Base-by-base conservation (phyloP, 352 stramenopile genomes). In the Pythium utonaiense region DNA sequence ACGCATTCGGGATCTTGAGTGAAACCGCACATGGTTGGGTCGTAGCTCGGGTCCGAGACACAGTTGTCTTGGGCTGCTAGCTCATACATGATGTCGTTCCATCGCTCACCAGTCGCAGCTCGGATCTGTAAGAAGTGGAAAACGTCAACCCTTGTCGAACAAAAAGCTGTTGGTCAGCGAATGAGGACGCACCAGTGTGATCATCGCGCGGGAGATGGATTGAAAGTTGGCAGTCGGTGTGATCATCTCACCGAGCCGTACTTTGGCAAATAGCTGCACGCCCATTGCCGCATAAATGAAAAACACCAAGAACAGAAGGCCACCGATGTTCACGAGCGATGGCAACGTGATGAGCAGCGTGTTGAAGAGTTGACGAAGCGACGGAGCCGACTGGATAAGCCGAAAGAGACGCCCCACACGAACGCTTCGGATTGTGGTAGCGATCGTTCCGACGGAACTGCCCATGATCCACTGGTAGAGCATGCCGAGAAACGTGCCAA, bases 41-140 rank as follows among this genome's bases (percentile, higher is more conserved):
- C 63, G 53, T 81, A 78, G 44, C 62, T 27, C 13, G 73, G 77
- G 36, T 91, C 78, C 47, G 69, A 13, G 2, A 54, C 51, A 28
- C 73, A 88, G 17, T 74, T 59, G 9, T 80, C 60, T 63, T 80
- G 62, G 21, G 71, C 69, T 19, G 85, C 74, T 6, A 96, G 65
- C 45, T 93, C 88, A 60, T 89, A 89, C 84, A 97, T 96, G 57
- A 96, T 78, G n/a, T 84, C 75, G 61, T 97, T 96, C 90, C 91
- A 98, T 16, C 80, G 77, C 62, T 98, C 92, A 17, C 92, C 92
- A 6, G 92, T 98, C 21, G 88, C 79, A 62, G 93, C 96, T 42
- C 88, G 75, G 53, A 97, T 58, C 61, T 97, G 74, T 57, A 52
- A 75, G 27, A n/a, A 80, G 27, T 9, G 19, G 16, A 34, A 25